Conservation (phyloP, 1,139 yeast genomes). For the Taphrina populina region DNA sequence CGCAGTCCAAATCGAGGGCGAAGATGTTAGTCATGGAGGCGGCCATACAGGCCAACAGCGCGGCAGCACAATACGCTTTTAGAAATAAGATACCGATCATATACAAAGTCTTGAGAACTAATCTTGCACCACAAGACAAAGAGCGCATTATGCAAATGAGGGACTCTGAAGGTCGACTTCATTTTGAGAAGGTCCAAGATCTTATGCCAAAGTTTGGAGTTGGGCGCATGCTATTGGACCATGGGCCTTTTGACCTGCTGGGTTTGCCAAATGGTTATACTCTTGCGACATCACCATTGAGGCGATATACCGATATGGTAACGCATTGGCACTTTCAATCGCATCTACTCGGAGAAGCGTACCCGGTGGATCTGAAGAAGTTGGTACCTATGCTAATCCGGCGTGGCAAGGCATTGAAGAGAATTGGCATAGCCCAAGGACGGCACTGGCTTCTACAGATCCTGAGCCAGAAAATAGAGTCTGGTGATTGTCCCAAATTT, state of each 20-base stretch:
- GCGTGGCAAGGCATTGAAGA: conserved; percentile 10
- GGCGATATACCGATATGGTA: conserved; percentile 79
- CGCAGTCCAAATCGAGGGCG: conserved; percentile 5
- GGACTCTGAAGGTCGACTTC: conserved; percentile 5
- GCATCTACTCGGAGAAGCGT: conserved; percentile 40
- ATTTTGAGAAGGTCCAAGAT: background rate
- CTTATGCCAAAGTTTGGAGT: conserved; percentile 4
- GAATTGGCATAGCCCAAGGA: background rate
- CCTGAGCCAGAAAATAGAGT: conserved; percentile 4
- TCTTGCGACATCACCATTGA: conserved; percentile 83
- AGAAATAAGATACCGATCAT: conserved; percentile 57
- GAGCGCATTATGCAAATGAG: background rate
- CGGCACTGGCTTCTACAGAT: conserved; percentile 16
- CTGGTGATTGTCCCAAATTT: background rate
- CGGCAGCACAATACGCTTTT: conserved; percentile 57
- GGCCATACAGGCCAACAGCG: conserved; percentile 54
- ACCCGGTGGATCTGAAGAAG: conserved; percentile 10
- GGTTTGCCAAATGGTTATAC: conserved; percentile 52
- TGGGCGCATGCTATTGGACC: conserved; percentile 1
- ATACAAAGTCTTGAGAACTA: conserved; percentile 52
- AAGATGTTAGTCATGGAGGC: conserved; percentile 32
- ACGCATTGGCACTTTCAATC: conserved; percentile 71
- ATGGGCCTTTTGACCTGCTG: conserved; percentile 37
- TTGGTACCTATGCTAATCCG: conserved; percentile 1
- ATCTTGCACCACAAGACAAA: conserved; percentile 1